Evolutionary conservation across 192 early-diverging fungal species (phyloP).

Genomic region (Podila minutissima): DNA sequence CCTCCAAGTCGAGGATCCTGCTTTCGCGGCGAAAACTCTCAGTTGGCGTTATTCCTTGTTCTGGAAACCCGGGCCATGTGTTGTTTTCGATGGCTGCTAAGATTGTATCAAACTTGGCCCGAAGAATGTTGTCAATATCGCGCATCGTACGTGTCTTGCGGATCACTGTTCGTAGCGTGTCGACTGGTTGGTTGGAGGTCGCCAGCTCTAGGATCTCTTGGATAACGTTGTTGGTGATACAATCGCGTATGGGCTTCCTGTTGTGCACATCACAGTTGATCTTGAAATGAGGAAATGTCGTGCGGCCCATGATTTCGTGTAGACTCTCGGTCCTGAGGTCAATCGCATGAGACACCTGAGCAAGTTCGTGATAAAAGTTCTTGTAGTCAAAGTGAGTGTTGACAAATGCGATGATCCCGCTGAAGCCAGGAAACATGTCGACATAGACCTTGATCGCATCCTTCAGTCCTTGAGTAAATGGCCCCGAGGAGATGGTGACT

Average conservation of each 20-base stretch:
- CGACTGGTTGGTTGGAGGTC: not conserved
- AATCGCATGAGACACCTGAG: not conserved
- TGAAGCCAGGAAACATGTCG: conserved; percentile 18
- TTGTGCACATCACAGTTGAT: conserved; percentile 11
- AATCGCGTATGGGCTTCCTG: conserved; percentile 16
- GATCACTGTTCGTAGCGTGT: not conserved
- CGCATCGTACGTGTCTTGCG: conserved; percentile 16
- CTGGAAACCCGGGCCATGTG: too few species aligned
- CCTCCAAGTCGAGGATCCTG: too few species aligned
- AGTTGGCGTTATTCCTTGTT: too few species aligned
- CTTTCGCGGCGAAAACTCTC: too few species aligned
- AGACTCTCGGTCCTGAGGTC: not conserved
- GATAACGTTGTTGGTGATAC: conserved; percentile 17
- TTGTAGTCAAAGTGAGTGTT: conserved; percentile 19
- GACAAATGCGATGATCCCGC: conserved; percentile 20
- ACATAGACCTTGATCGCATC: conserved; percentile 12
- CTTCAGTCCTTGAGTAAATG: conserved; percentile 1
- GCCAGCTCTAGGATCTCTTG: conserved; percentile 5
- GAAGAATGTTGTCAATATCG: conserved; percentile 8
- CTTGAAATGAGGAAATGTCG: not conserved
- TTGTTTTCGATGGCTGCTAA: too few species aligned
- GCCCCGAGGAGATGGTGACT: not conserved
- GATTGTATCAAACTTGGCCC: too few species aligned
- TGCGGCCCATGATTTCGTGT: conserved; percentile 7
- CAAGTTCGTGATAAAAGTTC: not conserved